A percentile compares a stretch with the other conserved stretches of the same genome.
Evolutionary conservation across 495 filamentous ascomycete genomes (phyloP).

Genomic region (Sabuloglossum arenarium): DNA sequence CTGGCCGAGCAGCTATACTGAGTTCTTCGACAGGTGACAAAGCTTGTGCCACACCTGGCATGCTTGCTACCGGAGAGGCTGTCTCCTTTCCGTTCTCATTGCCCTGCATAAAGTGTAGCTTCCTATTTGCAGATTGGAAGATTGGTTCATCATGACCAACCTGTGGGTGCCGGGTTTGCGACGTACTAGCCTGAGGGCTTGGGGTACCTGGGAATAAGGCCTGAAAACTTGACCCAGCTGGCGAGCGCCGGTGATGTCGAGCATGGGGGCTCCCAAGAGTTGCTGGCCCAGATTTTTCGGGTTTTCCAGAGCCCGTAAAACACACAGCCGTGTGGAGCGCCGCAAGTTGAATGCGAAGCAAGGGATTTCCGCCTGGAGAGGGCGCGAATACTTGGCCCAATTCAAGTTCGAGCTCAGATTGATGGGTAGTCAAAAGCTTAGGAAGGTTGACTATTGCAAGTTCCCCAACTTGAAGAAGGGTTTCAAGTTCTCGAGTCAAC

Average conservation of each 20-base stretch:
- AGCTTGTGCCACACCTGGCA: background rate
- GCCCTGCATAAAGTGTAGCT: background rate
- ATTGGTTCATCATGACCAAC: background rate
- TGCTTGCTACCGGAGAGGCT: background rate
- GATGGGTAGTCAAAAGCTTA: background rate
- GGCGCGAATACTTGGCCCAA: background rate
- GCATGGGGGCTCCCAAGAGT: background rate
- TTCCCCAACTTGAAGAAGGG: background rate
- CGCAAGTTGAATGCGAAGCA: background rate
- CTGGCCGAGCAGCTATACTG: background rate
- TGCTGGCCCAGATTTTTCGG: background rate
- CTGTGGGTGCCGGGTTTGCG: background rate
- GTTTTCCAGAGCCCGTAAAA: background rate
- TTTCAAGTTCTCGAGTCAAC: background rate
- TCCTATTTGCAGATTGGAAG: background rate
- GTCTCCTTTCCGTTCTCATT: background rate
- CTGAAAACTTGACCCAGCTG: background rate
- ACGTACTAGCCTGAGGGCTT: background rate
- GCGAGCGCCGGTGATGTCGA: background rate
- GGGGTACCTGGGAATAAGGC: background rate
- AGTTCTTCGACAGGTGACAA: background rate
- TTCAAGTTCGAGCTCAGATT: background rate
- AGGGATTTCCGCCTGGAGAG: background rate
- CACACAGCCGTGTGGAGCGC: background rate
- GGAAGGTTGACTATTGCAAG: background rate